Base-by-base conservation (phyloP, 2,329 filamentous ascomycete species). In the Aspergillus thermomutatus region DNA sequence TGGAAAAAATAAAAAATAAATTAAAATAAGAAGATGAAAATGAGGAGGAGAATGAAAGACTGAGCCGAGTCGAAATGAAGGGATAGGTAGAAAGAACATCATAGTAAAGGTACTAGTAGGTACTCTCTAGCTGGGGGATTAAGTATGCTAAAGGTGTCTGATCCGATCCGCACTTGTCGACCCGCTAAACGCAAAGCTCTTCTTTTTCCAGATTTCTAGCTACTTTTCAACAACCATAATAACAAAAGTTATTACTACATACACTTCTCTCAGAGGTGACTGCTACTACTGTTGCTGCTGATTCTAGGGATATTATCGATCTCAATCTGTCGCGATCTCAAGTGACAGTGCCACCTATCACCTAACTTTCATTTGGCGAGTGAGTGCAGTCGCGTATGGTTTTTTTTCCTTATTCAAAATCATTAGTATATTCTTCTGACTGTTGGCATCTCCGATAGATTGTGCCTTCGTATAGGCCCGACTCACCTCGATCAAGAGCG, bases 401-500 rank as follows among this genome's bases (percentile, higher is more conserved):
- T 37, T 37, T 6, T 37, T 37, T 37, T 6, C 6, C 14, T 2
- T 7, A 14, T 31, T 14, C 1, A 10, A 11, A 37, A 6, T 31
- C 6, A 37, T 37, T 17, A 17, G 31, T 2, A 7, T 37, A 40
- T 37, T 45, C 28, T 47, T 31, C 34, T 28, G 41, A 17, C 21
- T 34, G 31, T 27, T 55, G 50, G 11, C 41, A n/a, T 41, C 25
- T 21, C 43, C 37, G 26, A 37, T 57, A 31, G 53, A 40, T 21
- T 37, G 17, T 28, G 23, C 52, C 28, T 37, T 43, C 53, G 41
- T 28, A 25, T 48, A 58, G 49, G 52, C 45, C 53, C 52, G 23
- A 55, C 56, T 43, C n/a, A 43, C 40, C n/a, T 21, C 19, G 9
- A 49, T 50, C 27, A 50, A 48, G 28, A 28, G 43, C 43, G 52